phyloP scores from a whole-genome alignment of 768 basidiomycete genomes.

The Amanita jacksonii region DNA sequence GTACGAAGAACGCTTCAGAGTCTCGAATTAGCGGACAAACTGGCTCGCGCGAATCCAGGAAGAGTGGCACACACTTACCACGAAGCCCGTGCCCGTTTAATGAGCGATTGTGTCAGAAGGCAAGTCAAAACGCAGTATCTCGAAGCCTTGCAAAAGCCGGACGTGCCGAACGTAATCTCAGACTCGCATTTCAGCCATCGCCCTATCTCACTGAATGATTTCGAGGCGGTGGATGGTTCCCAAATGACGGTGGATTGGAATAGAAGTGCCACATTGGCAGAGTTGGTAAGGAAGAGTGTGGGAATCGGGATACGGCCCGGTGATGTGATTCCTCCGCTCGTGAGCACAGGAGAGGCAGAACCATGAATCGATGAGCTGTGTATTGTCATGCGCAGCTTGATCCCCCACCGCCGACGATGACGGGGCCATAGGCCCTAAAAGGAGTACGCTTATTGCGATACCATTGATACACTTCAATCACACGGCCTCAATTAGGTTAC shows the following conservation, averaged over 20 bases:
- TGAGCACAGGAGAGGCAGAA: too few species aligned
- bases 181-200: constrained; percentile 2
- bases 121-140: constrained; percentile 7
- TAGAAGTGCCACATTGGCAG: constrained; percentile 23
- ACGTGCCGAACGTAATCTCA: not conserved
- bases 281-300: constrained; percentile 20
- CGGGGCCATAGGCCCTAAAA: too few species aligned
- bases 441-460: too few species aligned
- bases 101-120: constrained; percentile 10
- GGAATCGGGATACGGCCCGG: constrained; percentile 19
- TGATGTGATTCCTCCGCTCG: constrained; percentile 18
- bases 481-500: too few species aligned
- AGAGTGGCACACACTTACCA: constrained; percentile 25
- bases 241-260: constrained; percentile 27
- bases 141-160: constrained; percentile 2
- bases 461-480: too few species aligned
- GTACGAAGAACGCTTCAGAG: not conserved
- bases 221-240: constrained; percentile 2
- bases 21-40: constrained; percentile 19
- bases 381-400: too few species aligned
- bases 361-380: too few species aligned
- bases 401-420: too few species aligned
- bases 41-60: constrained; percentile 36
- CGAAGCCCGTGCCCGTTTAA: constrained; percentile 16
- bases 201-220: not conserved